phyloP scores from a whole-genome alignment of 2,329 filamentous ascomycete species.

The Simplicillium sp. region DNA sequence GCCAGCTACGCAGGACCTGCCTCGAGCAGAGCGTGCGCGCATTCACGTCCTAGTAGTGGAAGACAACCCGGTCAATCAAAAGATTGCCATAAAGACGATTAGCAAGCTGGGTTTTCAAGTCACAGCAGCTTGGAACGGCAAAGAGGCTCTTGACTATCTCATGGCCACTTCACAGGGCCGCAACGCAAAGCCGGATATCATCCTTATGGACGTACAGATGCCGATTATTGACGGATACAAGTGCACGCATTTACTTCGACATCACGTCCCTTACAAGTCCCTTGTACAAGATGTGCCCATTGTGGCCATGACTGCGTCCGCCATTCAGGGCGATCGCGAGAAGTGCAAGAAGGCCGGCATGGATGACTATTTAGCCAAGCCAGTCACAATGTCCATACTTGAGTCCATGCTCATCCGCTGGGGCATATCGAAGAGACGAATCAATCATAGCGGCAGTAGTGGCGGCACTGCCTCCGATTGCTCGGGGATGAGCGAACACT shows the following conservation, averaged over 20 bases:
- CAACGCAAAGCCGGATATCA: conserved; percentile 57
- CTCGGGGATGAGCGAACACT: conserved; percentile 33
- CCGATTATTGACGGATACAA: conserved; percentile 69
- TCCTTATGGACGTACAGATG: conserved; percentile 73
- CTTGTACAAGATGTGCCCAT: conserved; percentile 58
- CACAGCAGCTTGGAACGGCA: conserved; percentile 65
- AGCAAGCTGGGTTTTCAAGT: conserved; percentile 64
- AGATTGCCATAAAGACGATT: conserved; percentile 68
- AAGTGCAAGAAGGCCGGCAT: conserved; percentile 66
- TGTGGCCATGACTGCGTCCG: conserved; percentile 73
- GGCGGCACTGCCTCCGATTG: conserved; percentile 29
- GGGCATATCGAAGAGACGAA: conserved; percentile 31
- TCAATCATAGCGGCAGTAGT: conserved; percentile 4
- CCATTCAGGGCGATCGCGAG: conserved; percentile 67
- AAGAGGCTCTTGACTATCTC: conserved; percentile 69
- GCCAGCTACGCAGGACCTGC: conserved; percentile 36
- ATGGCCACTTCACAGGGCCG: conserved; percentile 39
- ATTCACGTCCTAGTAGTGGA: conserved; percentile 70
- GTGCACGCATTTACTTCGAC: conserved; percentile 63
- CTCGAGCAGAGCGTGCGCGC: conserved; percentile 47
- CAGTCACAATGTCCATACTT: conserved; percentile 57
- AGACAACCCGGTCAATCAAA: conserved; percentile 68
- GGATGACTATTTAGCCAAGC: conserved; percentile 69
- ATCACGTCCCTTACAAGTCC: conserved; percentile 54
- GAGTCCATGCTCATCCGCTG: conserved; percentile 66